Base-by-base conservation (phyloP, 2,329 filamentous ascomycete genomes). In the Fusarium anthophilum region DNA sequence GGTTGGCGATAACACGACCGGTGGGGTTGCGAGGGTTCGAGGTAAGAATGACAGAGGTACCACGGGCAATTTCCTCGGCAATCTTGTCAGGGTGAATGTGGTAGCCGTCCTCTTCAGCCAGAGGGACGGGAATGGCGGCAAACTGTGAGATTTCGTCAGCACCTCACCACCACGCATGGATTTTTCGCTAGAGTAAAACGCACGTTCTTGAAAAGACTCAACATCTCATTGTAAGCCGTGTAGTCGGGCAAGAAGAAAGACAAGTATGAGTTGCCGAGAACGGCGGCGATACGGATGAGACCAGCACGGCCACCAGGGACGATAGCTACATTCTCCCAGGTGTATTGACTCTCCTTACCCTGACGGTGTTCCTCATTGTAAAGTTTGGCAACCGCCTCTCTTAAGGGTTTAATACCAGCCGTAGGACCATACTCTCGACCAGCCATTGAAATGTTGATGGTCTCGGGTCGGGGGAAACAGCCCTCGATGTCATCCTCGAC, bases 221-320 rank as follows among this genome's bases (percentile, higher is more conserved):
- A 85, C 95, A 98, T 98, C 86, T 98, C 95, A 80, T 97, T 98
- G 87, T 98, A 98, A 5, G 96, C 96, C 7, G 95, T 98, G 85
- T 98, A 98, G 82, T 98, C 93, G 51, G 94, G 94, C 80, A 97
- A 94, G 84, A 97, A 98, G 88, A 98, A 98, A 47, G 93, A 94
- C 72, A 98, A 87, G 80, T 97, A 97, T 63, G 95, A 92, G 82
- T 97, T 97, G 74, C 96, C 96, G 77, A 98, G 85, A 11, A 98
- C 95, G 58, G 96, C 96, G 26, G 96, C 96, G 81, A 98, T 98
- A 77, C 96, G 91, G 81, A 98, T 98, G 84, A 98, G 86, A 55
- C 96, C 96, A 39, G 96, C 96, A 78, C 96, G 91, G 44, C 96
- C 96, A 82, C 95, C 95, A 51, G 96, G 96, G 8, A 98, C 96